Conservation (phyloP, 148 eudicot species). For the Cornus suecica region DNA sequence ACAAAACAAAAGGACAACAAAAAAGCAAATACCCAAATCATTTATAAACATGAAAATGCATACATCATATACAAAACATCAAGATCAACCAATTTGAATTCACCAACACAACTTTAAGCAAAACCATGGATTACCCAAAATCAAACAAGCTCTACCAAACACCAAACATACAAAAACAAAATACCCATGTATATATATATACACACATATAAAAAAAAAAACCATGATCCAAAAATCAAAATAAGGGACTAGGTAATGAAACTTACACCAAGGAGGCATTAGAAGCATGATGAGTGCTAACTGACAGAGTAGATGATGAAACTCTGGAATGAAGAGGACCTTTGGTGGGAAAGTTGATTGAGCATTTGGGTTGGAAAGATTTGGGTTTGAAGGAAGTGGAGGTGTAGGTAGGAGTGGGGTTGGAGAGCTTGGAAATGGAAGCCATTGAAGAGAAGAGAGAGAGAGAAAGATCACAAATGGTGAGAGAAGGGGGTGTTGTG, state of each 20-base stretch:
- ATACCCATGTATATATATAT: neutral
- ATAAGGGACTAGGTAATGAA: neutral
- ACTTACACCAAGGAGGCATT: conserved; percentile 25
- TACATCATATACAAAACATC: neutral
- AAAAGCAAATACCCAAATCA: neutral
- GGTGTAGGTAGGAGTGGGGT: conserved; percentile 14
- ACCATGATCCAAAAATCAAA: too few relatives aligned
- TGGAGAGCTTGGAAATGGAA: conserved; percentile 36
- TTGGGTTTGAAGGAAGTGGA: conserved; percentile 12
- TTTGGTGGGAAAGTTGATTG: conserved; percentile 14
- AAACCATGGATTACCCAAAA: neutral
- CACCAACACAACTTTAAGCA: neutral
- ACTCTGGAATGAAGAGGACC: neutral
- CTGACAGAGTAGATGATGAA: conserved; percentile 22
- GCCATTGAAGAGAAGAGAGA: conserved; percentile 20
- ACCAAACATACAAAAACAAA: neutral
- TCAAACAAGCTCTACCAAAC: neutral
- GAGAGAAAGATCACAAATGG: neutral
- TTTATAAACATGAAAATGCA: neutral
- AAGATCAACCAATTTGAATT: neutral
- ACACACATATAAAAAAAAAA: too few relatives aligned
- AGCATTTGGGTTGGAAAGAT: conserved; percentile 20
- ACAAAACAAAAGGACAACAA: too few relatives aligned
- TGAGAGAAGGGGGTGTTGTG: too few relatives aligned
- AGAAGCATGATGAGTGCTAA: conserved; percentile 12